Conservation (phyloP, 352 stramenopile genomes). For the Globisporangium nodosum region DNA sequence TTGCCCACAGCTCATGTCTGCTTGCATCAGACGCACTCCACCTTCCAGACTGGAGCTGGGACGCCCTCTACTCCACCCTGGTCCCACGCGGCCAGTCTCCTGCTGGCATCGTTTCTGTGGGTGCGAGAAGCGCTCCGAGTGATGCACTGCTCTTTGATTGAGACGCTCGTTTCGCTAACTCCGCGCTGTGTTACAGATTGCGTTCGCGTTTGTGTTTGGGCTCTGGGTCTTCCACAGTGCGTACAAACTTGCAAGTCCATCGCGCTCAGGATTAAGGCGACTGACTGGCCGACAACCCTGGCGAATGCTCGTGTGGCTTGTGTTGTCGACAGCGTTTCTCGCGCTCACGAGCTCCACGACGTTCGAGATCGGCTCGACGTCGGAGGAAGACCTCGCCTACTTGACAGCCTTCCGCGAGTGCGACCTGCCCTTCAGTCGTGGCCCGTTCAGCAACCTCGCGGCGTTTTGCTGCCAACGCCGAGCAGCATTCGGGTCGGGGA, state of each 20-base stretch:
- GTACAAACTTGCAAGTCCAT: not conserved
- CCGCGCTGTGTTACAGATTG: not conserved
- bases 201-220: slow-evolving; percentile 17
- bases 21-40: not conserved
- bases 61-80: not conserved
- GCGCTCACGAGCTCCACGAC: slow-evolving; percentile 60
- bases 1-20: not conserved
- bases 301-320: not conserved
- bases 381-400: slow-evolving; percentile 50
- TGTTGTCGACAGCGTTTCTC: slow-evolving; percentile 27
- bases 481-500: not conserved
- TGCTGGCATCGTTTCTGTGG: not conserved
- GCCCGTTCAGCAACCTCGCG: slow-evolving; percentile 29
- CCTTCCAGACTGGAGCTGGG: not conserved
- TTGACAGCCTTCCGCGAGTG: slow-evolving; percentile 49
- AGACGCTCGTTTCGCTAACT: not conserved
- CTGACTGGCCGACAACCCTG: not conserved
- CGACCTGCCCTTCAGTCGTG: slow-evolving; percentile 67
- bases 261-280: too few relatives aligned
- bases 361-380: slow-evolving; percentile 56
- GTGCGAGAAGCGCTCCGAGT: not conserved
- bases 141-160: not conserved
- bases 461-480: slow-evolving; percentile 28
- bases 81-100: not conserved
- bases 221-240: slow-evolving; percentile 34